Evolutionary conservation across 371 early-diverging fungal genomes (phyloP).

Genomic region (Conidiobolus incongruus): DNA sequence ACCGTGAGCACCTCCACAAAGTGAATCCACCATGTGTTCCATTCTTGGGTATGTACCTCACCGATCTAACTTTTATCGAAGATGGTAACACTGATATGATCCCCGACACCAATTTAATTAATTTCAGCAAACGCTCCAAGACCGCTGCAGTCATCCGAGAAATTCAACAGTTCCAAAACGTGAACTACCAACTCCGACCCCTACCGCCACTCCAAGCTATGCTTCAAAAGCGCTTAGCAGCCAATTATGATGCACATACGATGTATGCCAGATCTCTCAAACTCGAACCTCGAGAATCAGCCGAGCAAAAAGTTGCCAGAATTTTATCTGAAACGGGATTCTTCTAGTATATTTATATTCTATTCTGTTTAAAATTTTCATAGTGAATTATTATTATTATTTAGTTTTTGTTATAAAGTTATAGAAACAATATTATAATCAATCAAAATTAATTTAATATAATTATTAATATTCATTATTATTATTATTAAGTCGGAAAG

Average conservation of each 20-base stretch:
- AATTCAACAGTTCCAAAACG: conserved; percentile 75
- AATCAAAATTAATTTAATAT: not conserved
- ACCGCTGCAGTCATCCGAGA: conserved; percentile 80
- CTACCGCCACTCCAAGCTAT: conserved; percentile 65
- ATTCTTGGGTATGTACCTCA: conserved; percentile 67
- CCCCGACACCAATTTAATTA: conserved; percentile 34
- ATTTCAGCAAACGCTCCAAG: conserved; percentile 75
- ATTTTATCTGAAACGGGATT: conserved; percentile 70
- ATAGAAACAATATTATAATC: not conserved
- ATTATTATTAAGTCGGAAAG: not conserved
- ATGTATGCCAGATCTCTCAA: conserved; percentile 38
- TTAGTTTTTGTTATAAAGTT: no score
- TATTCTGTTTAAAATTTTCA: no score
- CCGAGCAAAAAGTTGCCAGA: conserved; percentile 71
- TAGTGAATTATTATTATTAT: no score
- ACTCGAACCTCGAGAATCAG: conserved; percentile 61
- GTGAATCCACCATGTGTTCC: conserved; percentile 84
- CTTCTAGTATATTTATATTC: conserved; percentile 29
- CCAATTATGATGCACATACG: conserved; percentile 26
- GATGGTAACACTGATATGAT: conserved; percentile 69
- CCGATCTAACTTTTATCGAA: conserved; percentile 83
- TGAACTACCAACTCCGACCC: conserved; percentile 46
- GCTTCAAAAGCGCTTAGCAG: conserved; percentile 28
- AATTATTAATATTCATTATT: not conserved
- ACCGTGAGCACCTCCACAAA: conserved; percentile 64